Evolutionary conservation across 768 basidiomycete species (phyloP).

Genomic region (Psilocybe azurescens): DNA sequence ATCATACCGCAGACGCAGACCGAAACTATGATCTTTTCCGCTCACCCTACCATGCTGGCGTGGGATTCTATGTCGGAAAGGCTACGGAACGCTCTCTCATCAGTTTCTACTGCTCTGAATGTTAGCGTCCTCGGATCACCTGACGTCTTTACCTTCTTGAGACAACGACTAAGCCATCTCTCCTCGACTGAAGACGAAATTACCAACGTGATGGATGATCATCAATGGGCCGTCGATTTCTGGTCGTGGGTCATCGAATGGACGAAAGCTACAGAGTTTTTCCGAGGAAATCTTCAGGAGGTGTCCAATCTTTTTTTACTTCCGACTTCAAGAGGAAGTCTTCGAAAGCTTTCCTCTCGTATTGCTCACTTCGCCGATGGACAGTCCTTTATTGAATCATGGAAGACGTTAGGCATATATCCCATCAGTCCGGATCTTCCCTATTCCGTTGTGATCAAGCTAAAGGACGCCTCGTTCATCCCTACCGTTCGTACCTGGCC

Average conservation of each 20-base stretch:
- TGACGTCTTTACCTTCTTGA: constrained; percentile 6
- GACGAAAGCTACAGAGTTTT: background rate
- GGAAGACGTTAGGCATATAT: constrained; percentile 13
- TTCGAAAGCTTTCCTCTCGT: constrained; percentile 9
- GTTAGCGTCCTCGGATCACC: background rate
- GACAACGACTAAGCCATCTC: background rate
- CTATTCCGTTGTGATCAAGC: background rate
- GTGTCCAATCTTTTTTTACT: constrained; percentile 8
- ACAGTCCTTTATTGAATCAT: background rate
- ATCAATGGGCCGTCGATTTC: constrained; percentile 15
- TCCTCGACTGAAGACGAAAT: constrained; percentile 1
- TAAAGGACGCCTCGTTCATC: background rate
- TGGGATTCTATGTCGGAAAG: constrained; percentile 11
- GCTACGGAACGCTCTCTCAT: background rate
- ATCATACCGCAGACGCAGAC: constrained; percentile 9
- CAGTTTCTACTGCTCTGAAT: background rate
- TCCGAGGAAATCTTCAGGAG: background rate
- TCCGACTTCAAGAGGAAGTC: constrained; percentile 6
- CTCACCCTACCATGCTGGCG: background rate
- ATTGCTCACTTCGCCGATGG: constrained; percentile 7
- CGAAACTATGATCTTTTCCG: constrained; percentile 1
- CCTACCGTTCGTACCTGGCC: background rate
- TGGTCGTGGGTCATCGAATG: constrained; percentile 16
- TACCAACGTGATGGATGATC: background rate
- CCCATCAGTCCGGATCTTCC: constrained; percentile 4